A percentile compares a stretch with the other conserved stretches of the same genome.
These are phyloP conservation scores for Fusarium sp. DNA, from an alignment of 2,329 filamentous ascomycete species.

Conservation along the genomic window DNA sequence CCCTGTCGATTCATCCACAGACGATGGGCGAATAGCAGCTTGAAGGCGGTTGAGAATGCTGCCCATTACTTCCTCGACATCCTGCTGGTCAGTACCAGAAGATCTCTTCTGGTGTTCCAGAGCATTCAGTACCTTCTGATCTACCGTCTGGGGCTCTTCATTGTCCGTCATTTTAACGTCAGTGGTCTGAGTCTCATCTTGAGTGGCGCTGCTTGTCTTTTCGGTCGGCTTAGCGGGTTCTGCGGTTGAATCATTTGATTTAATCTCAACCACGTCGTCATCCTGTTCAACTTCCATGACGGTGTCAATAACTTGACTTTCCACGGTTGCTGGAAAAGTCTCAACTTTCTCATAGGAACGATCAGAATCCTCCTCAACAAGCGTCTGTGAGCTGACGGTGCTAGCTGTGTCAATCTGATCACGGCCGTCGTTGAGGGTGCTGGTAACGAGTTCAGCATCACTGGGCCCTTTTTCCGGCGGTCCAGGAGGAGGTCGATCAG, in stretches of 20 bases:
- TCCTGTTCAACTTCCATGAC: conserved; percentile 41
- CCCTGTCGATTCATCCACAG: conserved; percentile 70
- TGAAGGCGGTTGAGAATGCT: conserved; percentile 93
- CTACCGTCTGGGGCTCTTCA: conserved; percentile 55
- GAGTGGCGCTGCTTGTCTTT: conserved; percentile 8
- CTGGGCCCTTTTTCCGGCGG: conserved; percentile 50
- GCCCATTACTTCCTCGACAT: conserved; percentile 95
- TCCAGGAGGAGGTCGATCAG: conserved; percentile 60
- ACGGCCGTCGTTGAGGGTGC: conserved; percentile 49
- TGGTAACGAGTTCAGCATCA: conserved; percentile 54
- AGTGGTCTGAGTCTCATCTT: neutral
- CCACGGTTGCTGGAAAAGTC: conserved; percentile 17
- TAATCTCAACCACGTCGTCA: conserved; percentile 26
- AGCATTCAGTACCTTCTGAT: conserved; percentile 60
- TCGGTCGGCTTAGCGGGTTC: conserved; percentile 11
- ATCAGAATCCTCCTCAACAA: conserved; percentile 59
- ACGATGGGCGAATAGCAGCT: conserved; percentile 82
- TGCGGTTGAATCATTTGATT: neutral
- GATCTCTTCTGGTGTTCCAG: conserved; percentile 61
- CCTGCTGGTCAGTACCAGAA: conserved; percentile 80
- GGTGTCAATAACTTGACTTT: conserved; percentile 45
- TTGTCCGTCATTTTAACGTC: conserved; percentile 51
- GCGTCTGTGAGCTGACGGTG: conserved; percentile 64
- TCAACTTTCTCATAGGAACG: conserved; percentile 54
- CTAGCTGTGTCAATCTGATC: conserved; percentile 58